Conservation (phyloP, 306 rosid genomes). For the Astragalus glycyphyllos region DNA sequence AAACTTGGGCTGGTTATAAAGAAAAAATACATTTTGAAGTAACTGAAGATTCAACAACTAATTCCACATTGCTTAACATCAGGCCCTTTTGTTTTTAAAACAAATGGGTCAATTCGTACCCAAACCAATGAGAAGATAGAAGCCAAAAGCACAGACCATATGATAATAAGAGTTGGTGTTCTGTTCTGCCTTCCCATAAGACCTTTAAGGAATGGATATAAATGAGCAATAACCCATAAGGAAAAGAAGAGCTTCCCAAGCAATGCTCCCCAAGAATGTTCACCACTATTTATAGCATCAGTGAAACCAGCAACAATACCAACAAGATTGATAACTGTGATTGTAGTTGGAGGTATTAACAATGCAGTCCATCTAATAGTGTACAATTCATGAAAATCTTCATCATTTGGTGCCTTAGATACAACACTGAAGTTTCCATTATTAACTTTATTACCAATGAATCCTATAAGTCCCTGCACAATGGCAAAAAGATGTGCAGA, state of each 20-base stretch:
- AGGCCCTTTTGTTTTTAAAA: constrained; percentile 90
- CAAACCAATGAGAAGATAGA: constrained; percentile 97
- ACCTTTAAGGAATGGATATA: constrained; percentile 97
- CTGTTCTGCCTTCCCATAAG: constrained; percentile 95
- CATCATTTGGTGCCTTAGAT: constrained; percentile 75
- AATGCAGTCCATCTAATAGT: constrained; percentile 89
- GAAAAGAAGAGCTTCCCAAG: constrained; percentile 96
- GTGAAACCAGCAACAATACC: constrained; percentile 96
- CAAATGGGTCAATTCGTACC: constrained; percentile 96
- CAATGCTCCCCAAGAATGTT: constrained; percentile 85
- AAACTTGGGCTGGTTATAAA: too few relatives aligned
- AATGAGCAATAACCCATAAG: constrained; percentile 90
- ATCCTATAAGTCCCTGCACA: constrained; percentile 69
- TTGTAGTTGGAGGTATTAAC: constrained; percentile 88
- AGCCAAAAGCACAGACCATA: constrained; percentile 97
- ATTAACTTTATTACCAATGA: constrained; percentile 62
- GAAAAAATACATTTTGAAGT: neutral
- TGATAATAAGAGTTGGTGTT: constrained; percentile 88
- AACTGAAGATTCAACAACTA: constrained; percentile 64
- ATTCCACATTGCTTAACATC: constrained; percentile 87
- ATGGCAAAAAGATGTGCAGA: constrained; percentile 88
- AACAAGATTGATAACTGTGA: constrained; percentile 76
- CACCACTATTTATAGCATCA: constrained; percentile 91
- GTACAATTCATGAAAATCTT: constrained; percentile 75
- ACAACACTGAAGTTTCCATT: constrained; percentile 75